Evolutionary conservation across 768 basidiomycete genomes (phyloP).

Genomic region (Pleurotus ostreatus): DNA sequence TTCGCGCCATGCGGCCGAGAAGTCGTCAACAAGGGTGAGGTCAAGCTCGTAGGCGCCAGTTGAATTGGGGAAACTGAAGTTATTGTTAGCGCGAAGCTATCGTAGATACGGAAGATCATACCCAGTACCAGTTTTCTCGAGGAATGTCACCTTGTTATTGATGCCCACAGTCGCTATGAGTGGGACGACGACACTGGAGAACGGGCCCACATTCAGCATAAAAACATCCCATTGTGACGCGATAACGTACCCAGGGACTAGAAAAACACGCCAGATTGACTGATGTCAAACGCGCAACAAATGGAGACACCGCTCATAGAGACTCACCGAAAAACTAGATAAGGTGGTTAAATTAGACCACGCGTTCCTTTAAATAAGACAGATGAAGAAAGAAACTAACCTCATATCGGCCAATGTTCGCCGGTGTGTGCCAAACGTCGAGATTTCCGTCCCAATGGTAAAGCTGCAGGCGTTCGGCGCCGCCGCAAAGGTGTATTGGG

Average conservation of each 20-base stretch:
- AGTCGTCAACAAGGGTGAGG: conserved; percentile 46
- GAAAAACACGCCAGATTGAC: conserved; percentile 7
- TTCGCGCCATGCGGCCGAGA: conserved; percentile 60
- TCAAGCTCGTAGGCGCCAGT: conserved; percentile 59
- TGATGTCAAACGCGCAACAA: not conserved
- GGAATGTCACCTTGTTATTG: conserved; percentile 78
- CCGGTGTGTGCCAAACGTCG: conserved; percentile 63
- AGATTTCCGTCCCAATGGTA: conserved; percentile 52
- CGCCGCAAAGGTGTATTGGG: conserved; percentile 66
- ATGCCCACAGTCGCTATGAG: conserved; percentile 72
- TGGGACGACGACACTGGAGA: conserved; percentile 63
- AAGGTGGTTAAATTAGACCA: conserved; percentile 3
- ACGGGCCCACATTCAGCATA: conserved; percentile 3
- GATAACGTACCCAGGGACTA: conserved; percentile 44
- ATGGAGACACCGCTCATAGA: not conserved
- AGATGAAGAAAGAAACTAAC: conserved; percentile 30
- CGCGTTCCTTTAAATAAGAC: not conserved
- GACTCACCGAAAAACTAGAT: conserved; percentile 43
- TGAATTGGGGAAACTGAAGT: conserved; percentile 5
- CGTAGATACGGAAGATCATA: conserved; percentile 17
- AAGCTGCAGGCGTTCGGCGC: conserved; percentile 44
- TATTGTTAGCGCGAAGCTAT: not conserved
- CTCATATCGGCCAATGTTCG: conserved; percentile 66
- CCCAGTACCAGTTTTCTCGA: conserved; percentile 72
- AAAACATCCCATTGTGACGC: conserved; percentile 1